Evolutionary conservation across 768 basidiomycete species (phyloP).

Genomic region (Dentipellis fragilis): DNA sequence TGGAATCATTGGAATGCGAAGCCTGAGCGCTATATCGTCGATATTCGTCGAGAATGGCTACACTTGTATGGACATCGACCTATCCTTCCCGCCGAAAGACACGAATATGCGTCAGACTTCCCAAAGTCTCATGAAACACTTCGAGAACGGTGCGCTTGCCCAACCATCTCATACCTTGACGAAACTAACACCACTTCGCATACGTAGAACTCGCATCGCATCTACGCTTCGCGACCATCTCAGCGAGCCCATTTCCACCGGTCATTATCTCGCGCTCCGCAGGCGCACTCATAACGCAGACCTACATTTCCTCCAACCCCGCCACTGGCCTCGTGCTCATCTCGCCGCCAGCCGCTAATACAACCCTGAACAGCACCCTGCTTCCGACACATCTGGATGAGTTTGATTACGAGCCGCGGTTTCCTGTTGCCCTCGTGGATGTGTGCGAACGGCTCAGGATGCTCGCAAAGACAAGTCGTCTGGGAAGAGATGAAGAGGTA

Average conservation of each 20-base stretch:
- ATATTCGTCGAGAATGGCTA: conserved; percentile 39
- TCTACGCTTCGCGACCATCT: conserved; percentile 24
- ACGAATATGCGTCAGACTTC: background rate
- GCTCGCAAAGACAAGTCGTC: background rate
- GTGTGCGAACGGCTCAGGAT: background rate
- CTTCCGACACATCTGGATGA: conserved; percentile 33
- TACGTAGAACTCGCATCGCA: conserved; percentile 31
- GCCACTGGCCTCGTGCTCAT: conserved; percentile 54
- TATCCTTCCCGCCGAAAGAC: conserved; percentile 19
- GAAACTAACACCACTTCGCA: background rate
- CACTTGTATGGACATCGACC: conserved; percentile 35
- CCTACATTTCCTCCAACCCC: conserved; percentile 60
- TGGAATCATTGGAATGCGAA: background rate
- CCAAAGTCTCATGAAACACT: background rate
- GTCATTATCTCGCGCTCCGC: conserved; percentile 41
- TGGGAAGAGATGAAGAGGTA: background rate
- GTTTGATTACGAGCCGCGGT: conserved; percentile 52
- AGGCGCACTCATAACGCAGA: conserved; percentile 49
- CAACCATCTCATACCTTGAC: background rate
- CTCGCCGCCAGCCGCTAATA: conserved; percentile 39
- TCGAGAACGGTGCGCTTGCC: background rate
- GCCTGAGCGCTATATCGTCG: conserved; percentile 25
- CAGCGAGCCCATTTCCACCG: conserved; percentile 42
- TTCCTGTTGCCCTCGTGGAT: conserved; percentile 48
- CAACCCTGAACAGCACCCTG: conserved; percentile 18